Evolutionary conservation across 805 yeast genomes (phyloP).

Genomic region (Wickerhamiella australiensis): DNA sequence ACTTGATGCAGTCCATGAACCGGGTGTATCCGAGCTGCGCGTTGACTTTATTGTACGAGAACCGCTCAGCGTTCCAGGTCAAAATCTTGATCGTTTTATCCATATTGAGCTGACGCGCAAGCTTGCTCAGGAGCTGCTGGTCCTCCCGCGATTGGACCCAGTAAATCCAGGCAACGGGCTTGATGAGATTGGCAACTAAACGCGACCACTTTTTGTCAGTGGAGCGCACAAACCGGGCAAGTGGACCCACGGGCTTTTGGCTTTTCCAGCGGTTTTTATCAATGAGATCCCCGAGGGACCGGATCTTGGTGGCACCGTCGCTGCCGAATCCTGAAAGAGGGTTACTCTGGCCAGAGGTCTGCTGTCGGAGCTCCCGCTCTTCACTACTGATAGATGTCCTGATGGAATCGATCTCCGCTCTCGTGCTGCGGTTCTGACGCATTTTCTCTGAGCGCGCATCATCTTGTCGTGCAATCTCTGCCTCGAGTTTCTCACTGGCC

Average conservation of each 20-base stretch:
- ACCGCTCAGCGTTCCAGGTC: constrained; percentile 44
- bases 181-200: constrained; percentile 44
- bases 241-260: constrained; percentile 61
- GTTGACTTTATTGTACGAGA: constrained; percentile 38
- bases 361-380: not conserved
- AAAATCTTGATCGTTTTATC: constrained; percentile 34
- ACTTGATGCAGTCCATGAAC: constrained; percentile 47
- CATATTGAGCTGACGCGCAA: constrained; percentile 14
- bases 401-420: not conserved
- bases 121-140: constrained; percentile 27
- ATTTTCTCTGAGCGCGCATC: not conserved
- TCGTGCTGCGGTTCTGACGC: not conserved
- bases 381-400: not conserved
- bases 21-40: constrained; percentile 37
- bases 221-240: constrained; percentile 44
- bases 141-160: constrained; percentile 57
- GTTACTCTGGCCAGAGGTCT: not conserved
- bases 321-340: constrained; percentile 5
- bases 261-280: constrained; percentile 20
- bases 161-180: constrained; percentile 29
- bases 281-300: constrained; percentile 1
- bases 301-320: not conserved
- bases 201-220: constrained; percentile 42
- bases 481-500: not conserved
- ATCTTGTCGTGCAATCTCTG: not conserved